phyloP scores from a whole-genome alignment of 176 grass and related monocot genomes.

The Sorghum bicolor region Sorghum_bicolor_NCBIv3 NC_012878.2:53393001-53393500 shows the following conservation, averaged over 20 bases:
- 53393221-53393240: not conserved
- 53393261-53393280: not conserved
- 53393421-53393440: not conserved
- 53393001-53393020: not conserved
- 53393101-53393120: conserved; percentile 10
- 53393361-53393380: conserved; percentile 41
- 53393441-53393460: not conserved
- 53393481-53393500: not conserved
- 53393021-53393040: conserved; percentile 2
- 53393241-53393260: not conserved
- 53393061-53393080: conserved; percentile 20
- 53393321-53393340: too few relatives aligned
- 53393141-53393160: not conserved
- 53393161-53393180: conserved; percentile 35
- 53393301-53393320: not conserved
- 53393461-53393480: conserved; percentile 9
- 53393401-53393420: not conserved
- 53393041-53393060: not conserved
- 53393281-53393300: not conserved
- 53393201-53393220: not conserved
- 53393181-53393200: not conserved
- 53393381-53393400: conserved; percentile 1
- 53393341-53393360: not conserved
- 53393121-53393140: not conserved
- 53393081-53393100: not conserved